Evolutionary conservation across 2,329 filamentous ascomycete genomes (phyloP), one percentile per base, ranked within the genome.

Genomic region (Truncatella angustata): DNA sequence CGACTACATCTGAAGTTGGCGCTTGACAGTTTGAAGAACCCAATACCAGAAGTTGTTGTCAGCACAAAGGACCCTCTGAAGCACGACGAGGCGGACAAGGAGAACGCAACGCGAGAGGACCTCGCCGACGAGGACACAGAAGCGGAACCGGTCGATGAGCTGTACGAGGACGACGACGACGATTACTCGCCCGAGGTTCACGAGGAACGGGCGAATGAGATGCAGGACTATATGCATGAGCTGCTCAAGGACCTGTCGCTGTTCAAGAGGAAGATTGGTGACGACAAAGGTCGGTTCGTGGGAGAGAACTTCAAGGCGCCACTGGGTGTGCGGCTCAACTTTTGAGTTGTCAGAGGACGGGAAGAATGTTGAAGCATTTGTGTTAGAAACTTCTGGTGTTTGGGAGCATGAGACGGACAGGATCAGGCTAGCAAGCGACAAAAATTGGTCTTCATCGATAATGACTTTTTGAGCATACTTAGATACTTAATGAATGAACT

Each of bases 1-100:
- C 81, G 91, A 56, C 78, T 94, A 54, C 94, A 99, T 70, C 76
- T 99, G 47, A 91, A 90, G 62, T 82, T 99, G 48, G 93, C 91
- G 1, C 78, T 97, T 20, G 84, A 86, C 49, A 92, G 90, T 65
- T 72, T 97, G 60, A 93, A 90, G 75, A 97, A 97, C 65, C 94
- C 94, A 0, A 97, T 99, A 57, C 86, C 91, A 1, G 66, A 76
- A 3, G 77, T 84, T 3, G 66, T 67, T 30, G 73, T 78, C 50
- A 53, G 52, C 14, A 55, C 55, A 49, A 49, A 52, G 14, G 53
- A 56, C 14, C 60, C 44, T 55, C 64, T 53, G 60, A 66, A 45
- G 50, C 65, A 64, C 28, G 42, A 32, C 32, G 54, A 58, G 28
- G 66, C 66, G 35, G 68, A 70, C 44, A 70, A 68, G 40, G 67